These are phyloP conservation scores for Botrytis aclada DNA, from an alignment of 2,329 filamentous ascomycete species.

Conservation along the genomic window DNA sequence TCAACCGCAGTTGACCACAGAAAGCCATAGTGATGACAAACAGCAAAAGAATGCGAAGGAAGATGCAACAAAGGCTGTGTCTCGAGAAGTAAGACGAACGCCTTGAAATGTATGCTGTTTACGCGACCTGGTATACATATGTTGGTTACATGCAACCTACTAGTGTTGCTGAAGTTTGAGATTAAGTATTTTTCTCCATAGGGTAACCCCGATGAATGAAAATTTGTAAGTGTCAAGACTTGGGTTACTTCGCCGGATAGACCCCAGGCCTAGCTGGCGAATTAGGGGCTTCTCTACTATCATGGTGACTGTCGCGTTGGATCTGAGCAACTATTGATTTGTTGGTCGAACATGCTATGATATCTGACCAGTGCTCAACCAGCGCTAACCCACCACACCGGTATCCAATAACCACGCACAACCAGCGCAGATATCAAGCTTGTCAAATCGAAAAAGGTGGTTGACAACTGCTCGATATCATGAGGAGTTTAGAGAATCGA, in stretches of 20 bases:
- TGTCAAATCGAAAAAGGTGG: neutral
- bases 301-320: neutral
- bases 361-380: neutral
- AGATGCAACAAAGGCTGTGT: neutral
- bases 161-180: too few species aligned
- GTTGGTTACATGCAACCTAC: neutral
- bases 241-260: too few species aligned
- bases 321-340: neutral
- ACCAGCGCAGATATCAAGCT: neutral
- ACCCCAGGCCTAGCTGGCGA: too few species aligned
- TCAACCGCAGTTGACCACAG: neutral
- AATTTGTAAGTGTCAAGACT: too few species aligned
- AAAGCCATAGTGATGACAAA: neutral
- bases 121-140: neutral
- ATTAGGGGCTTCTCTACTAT: too few species aligned
- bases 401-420: neutral
- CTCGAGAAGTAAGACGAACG: neutral
- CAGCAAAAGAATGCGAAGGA: neutral
- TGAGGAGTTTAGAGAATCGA: too few species aligned
- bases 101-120: neutral
- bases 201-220: too few species aligned
- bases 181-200: too few species aligned
- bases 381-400: neutral
- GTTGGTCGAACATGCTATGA: neutral
- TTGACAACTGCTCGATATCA: too few species aligned